These are phyloP conservation scores for Pulveroboletus sp. DNA, from an alignment of 1,284 basidiomycete species.

Conservation along the genomic window DNA sequence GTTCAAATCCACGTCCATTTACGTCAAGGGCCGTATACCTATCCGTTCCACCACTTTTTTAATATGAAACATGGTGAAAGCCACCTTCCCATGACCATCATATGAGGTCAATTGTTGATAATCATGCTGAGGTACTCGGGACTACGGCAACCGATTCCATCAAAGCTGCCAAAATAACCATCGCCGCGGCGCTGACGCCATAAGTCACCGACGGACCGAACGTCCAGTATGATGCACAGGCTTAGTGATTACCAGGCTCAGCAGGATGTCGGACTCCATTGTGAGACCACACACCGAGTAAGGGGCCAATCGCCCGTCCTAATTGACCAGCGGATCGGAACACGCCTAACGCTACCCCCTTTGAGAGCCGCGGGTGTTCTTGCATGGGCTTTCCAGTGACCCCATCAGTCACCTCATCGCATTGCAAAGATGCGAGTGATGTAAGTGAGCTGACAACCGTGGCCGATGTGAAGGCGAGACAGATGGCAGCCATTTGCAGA, in stretches of 20 bases:
- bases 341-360: slow-evolving; percentile 81
- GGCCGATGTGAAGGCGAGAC: slow-evolving; percentile 86
- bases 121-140: slow-evolving; percentile 14
- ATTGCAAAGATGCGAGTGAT: slow-evolving; percentile 82
- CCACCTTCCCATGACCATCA: background rate
- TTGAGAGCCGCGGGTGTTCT: slow-evolving; percentile 68
- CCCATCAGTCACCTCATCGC: slow-evolving; percentile 67
- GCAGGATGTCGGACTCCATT: background rate
- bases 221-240: slow-evolving; percentile 85
- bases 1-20: slow-evolving; percentile 1
- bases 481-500: slow-evolving; percentile 74
- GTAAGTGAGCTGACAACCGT: slow-evolving; percentile 91
- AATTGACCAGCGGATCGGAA: slow-evolving; percentile 89
- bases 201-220: slow-evolving; percentile 84
- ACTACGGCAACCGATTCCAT: slow-evolving; percentile 52
- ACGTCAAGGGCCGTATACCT: slow-evolving; percentile 8
- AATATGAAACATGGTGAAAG: slow-evolving; percentile 5
- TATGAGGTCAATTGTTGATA: background rate
- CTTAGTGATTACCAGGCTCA: slow-evolving; percentile 40
- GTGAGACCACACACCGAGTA: slow-evolving; percentile 60
- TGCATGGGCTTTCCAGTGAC: slow-evolving; percentile 55
- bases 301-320: slow-evolving; percentile 84
- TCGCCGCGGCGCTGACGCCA: slow-evolving; percentile 59
- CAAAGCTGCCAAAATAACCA: slow-evolving; percentile 53
- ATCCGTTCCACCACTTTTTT: background rate